Conservation (phyloP, 345 rosid species). For the Draba incana region DNA sequence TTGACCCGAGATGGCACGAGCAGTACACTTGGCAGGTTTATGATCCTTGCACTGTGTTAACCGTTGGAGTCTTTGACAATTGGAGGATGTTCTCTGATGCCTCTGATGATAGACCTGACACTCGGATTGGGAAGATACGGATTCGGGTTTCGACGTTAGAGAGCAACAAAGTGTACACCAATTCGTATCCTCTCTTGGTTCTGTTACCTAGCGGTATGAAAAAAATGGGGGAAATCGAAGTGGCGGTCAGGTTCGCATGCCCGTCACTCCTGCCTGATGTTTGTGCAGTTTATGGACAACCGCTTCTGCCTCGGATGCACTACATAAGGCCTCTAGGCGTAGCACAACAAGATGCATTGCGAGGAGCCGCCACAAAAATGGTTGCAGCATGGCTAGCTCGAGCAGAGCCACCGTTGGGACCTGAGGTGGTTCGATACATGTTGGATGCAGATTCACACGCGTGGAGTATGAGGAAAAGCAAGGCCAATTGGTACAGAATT, state of each 20-base stretch:
- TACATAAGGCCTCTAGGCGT: constrained; percentile 93
- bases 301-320: constrained; percentile 90
- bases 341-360: constrained; percentile 89
- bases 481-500: constrained; percentile 91
- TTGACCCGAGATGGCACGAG: constrained; percentile 98
- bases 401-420: constrained; percentile 88
- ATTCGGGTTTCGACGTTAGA: constrained; percentile 88
- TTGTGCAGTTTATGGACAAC: constrained; percentile 74
- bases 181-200: constrained; percentile 79
- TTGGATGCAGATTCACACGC: constrained; percentile 92
- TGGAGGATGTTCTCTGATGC: constrained; percentile 82
- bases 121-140: constrained; percentile 76
- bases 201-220: constrained; percentile 67
- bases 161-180: constrained; percentile 86
- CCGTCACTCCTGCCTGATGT: constrained; percentile 82
- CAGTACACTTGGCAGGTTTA: constrained; percentile 99
- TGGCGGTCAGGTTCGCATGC: constrained; percentile 89
- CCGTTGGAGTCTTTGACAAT: constrained; percentile 83
- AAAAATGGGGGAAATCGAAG: constrained; percentile 96
- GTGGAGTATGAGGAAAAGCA: constrained; percentile 99
- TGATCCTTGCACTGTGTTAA: constrained; percentile 90
- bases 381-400: constrained; percentile 83
- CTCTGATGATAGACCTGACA: constrained; percentile 60
- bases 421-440: constrained; percentile 89
- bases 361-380: constrained; percentile 89